Base-by-base conservation (phyloP, 352 stramenopile genomes). In the Phytophthora cryptogea region DNA sequence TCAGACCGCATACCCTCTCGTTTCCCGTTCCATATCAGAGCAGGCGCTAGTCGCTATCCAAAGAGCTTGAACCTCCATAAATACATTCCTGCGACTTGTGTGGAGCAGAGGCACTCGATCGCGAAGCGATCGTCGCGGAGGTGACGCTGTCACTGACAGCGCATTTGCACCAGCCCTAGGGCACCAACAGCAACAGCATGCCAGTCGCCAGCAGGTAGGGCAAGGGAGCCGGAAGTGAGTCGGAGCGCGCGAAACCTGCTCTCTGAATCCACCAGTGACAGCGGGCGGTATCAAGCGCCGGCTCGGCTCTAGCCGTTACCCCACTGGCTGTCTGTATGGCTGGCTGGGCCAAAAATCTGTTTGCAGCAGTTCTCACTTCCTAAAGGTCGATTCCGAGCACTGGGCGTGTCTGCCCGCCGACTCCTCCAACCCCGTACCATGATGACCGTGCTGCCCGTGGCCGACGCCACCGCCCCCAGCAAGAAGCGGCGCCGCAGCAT, bases 401-500 rank as follows among this genome's bases (percentile, higher is more conserved):
- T 46, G 2, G 36, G 36, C 14, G 36, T 23, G 20, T 23, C 20
- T 23, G 20, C 20, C 20, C 20, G 20, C 20, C 20, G 20, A 23
- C 20, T 23, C 20, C 20, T 23, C 1, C 20, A 20, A 14, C 33
- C n/a, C 20, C 17, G 20, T 39, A 71, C 27, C 33, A 81, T 72
- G 68, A 82, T 87, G 79, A 70, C 76, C n/a, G 68, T 81, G 46
- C 55, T 82, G 43, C 66, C 65, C 4, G 43, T 63, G 31, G 54
- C 62, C 14, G 62, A 72, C 26, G 51, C 66, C 17, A 67, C 64
- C 5, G 36, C 59, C 8, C 73, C 74, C 54, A 72, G 64, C 30
- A 88, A 88, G 68, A 90, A 90, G 65, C 72, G 81, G 35, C 76
- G 74, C 44, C 78, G 81, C 66, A 88, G 78, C 40, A 81, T 88